A percentile compares a stretch with the other conserved stretches of the same genome.
These are phyloP conservation scores for Rhizopogon rudus DNA, from an alignment of 768 basidiomycete genomes.

Conservation along the genomic window DNA sequence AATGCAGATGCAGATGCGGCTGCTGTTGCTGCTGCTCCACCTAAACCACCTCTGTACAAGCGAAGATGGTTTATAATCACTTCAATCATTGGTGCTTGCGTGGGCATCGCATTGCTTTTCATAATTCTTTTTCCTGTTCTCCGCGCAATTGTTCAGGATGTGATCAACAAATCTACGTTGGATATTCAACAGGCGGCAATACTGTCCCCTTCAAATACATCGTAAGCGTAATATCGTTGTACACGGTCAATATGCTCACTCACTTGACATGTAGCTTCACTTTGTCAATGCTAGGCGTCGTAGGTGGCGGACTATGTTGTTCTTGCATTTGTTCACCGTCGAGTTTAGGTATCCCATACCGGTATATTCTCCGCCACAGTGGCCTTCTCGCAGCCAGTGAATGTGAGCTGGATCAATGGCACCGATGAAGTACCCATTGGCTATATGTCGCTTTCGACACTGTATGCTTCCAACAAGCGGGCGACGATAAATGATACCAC, in stretches of 20 bases:
- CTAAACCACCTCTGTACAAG: slow-evolving; percentile 49
- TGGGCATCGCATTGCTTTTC: slow-evolving; percentile 62
- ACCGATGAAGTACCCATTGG: slow-evolving; percentile 49
- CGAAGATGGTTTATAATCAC: slow-evolving; percentile 61
- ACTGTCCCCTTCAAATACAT: slow-evolving; percentile 46
- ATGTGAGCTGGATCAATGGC: slow-evolving; percentile 54
- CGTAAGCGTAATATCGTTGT: slow-evolving; percentile 31
- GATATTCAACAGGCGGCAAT: slow-evolving; percentile 51
- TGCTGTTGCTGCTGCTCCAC: neutral
- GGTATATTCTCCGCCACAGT: slow-evolving; percentile 63
- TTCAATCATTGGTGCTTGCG: slow-evolving; percentile 40
- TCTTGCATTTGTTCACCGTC: neutral
- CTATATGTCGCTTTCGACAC: slow-evolving; percentile 39
- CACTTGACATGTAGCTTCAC: slow-evolving; percentile 38
- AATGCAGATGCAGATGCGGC: neutral
- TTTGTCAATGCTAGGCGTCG: slow-evolving; percentile 48
- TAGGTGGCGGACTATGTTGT: slow-evolving; percentile 18
- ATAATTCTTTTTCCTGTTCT: slow-evolving; percentile 66
- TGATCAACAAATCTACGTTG: slow-evolving; percentile 52
- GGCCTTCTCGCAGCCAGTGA: slow-evolving; percentile 50
- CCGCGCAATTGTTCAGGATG: slow-evolving; percentile 58
- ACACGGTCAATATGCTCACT: neutral
- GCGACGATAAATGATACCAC: slow-evolving; percentile 60
- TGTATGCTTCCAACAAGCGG: slow-evolving; percentile 49
- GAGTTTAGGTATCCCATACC: slow-evolving; percentile 54